Evolutionary conservation across 805 yeast species (phyloP).

Genomic region (Myxozyma sirexii): DNA sequence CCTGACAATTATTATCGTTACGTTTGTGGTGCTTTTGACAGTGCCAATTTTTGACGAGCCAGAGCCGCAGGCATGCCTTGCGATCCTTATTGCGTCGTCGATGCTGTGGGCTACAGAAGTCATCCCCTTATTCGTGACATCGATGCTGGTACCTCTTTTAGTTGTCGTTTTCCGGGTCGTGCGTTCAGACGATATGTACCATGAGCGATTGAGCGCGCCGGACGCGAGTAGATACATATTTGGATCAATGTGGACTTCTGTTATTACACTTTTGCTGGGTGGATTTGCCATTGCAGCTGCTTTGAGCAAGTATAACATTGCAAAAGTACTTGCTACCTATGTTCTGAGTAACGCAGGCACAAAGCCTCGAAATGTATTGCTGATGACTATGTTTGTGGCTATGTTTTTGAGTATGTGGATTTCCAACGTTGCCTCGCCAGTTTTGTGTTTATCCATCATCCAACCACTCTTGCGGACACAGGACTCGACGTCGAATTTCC

Average conservation of each 20-base stretch:
- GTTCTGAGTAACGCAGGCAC: conserved; percentile 84
- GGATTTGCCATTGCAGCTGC: conserved; percentile 97
- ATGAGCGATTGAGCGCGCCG: conserved; percentile 58
- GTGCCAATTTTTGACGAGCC: conserved; percentile 54
- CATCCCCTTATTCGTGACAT: conserved; percentile 87
- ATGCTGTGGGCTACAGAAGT: conserved; percentile 92
- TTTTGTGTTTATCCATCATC: conserved; percentile 83
- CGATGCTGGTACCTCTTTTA: conserved; percentile 78
- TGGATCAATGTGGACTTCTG: conserved; percentile 92
- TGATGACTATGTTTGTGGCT: conserved; percentile 85
- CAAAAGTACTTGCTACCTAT: conserved; percentile 79
- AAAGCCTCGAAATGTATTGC: conserved; percentile 72
- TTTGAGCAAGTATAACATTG: conserved; percentile 84
- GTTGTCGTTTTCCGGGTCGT: conserved; percentile 71
- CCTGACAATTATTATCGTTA: conserved; percentile 49
- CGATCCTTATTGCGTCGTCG: conserved; percentile 78
- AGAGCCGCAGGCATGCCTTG: conserved; percentile 77
- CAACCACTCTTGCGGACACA: conserved; percentile 86
- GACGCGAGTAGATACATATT: conserved; percentile 80
- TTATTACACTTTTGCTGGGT: conserved; percentile 84
- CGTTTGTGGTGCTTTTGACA: conserved; percentile 54
- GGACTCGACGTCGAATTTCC: conserved; percentile 75
- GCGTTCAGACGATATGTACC: conserved; percentile 54
- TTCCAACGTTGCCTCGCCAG: conserved; percentile 96
- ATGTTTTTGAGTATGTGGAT: conserved; percentile 92